Evolutionary conservation across 139 green algal species (phyloP).

Genomic region (Chlorella sp.): DNA sequence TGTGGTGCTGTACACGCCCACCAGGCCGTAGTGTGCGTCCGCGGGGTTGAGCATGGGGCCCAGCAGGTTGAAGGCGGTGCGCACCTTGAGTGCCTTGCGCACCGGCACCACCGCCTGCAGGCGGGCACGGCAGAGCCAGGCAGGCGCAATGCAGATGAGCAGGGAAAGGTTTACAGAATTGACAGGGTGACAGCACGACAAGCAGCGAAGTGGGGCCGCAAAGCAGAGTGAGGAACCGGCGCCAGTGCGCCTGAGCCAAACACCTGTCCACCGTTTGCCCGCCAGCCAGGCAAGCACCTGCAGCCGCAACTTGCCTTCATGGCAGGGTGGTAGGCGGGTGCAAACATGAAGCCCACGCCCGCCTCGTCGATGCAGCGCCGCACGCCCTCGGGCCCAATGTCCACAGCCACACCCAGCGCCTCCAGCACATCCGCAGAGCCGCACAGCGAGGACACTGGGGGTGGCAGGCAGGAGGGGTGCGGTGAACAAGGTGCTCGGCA

Average conservation of each 20-base stretch:
- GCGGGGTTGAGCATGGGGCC: conserved; percentile 98
- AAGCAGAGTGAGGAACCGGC: too few relatives aligned
- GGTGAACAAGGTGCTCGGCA: too few relatives aligned
- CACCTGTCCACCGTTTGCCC: too few relatives aligned
- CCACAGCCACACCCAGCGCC: conserved; percentile 90
- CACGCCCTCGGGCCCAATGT: conserved; percentile 89
- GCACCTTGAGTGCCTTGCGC: conserved; percentile 69
- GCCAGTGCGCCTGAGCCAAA: too few relatives aligned
- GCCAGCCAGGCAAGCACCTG: too few relatives aligned
- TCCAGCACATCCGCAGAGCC: conserved; percentile 94
- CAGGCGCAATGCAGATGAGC: too few relatives aligned
- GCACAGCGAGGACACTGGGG: conserved; percentile 89
- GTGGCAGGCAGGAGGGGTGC: not conserved
- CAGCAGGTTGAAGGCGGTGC: conserved; percentile 95
- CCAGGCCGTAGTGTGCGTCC: conserved; percentile 80
- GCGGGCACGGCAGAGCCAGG: conserved; percentile 57
- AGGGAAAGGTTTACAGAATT: too few relatives aligned
- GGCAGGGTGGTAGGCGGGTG: conserved; percentile 83
- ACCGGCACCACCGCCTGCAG: conserved; percentile 69
- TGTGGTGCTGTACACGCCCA: conserved; percentile 88
- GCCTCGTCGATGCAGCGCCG: conserved; percentile 82
- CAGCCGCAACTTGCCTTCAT: conserved; percentile 63
- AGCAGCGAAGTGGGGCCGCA: not conserved
- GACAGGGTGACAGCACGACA: not conserved
- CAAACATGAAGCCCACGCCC: conserved; percentile 98